Evolutionary conservation across 768 basidiomycete genomes (phyloP), one percentile per base, ranked within the genome.

Genomic region (Melanogaster broomeanus): DNA sequence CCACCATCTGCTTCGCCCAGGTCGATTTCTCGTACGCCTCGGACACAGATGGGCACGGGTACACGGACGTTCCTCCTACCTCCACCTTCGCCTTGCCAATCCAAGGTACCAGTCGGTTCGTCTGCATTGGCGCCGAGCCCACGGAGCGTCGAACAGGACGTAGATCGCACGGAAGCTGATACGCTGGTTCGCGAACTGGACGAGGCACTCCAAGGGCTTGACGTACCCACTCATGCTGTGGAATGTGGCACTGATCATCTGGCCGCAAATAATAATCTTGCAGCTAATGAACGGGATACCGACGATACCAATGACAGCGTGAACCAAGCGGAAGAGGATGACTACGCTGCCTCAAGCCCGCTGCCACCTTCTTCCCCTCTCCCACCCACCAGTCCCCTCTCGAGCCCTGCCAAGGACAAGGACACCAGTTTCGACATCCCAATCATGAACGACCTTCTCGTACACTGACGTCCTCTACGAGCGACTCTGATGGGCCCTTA

Each of bases 291-390:
- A 16, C 43, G 18, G 16, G 51, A 57, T 12, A 68, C 72, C 15
- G 53, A 51, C 13, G 59, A 59, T 13, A 9, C 11, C 13, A 18
- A 40, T 22, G 38, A 27, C 46, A 48, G 59, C 22, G 24, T 61
- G 27, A 3, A 30, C 66, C 45, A 63, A 66, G 45, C 72, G 4
- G 70, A 57, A 35, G 50, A 45, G 5, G 61, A 52, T 21, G 53
- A 53, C 15, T 34, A 9, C 27, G 22, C 74, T 77, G 53, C 53
- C 73, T 77, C 79, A 72, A 72, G 72, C 42, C 79, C 80, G 15
- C 69, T 85, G 2, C 83, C 84, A 19, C 83, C 84, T 16, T 84
- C 84, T 7, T 85, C 84, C 11, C 83, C 84, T 5, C 81, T 74
- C 11, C 76, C 79, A 8, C 81, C 79, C 8, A 74, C 73, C 15